Evolutionary conservation across 192 early-diverging fungal species (phyloP).

Genomic region (Entophlyctis helioformis): DNA sequence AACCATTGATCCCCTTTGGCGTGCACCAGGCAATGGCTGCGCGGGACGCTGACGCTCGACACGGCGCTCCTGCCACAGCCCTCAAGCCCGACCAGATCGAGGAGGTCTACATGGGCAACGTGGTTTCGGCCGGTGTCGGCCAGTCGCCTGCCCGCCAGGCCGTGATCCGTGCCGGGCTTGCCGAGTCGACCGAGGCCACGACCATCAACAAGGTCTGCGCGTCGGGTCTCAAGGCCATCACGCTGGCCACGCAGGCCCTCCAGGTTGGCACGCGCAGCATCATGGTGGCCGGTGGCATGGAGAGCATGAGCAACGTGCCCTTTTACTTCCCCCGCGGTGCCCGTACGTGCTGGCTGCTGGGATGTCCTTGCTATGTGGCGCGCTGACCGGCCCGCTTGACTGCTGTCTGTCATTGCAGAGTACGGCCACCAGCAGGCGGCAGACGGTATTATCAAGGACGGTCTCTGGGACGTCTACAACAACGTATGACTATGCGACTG

Average conservation of each 20-base stretch:
- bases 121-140: slow-evolving; percentile 76
- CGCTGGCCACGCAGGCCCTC: slow-evolving; percentile 79
- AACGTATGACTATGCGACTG: slow-evolving; percentile 33
- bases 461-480: slow-evolving; percentile 95
- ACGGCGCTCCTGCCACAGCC: slow-evolving; percentile 6
- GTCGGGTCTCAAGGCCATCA: slow-evolving; percentile 94
- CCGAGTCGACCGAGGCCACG: slow-evolving; percentile 76
- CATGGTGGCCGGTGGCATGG: slow-evolving; percentile 92
- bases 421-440: slow-evolving; percentile 72
- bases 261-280: slow-evolving; percentile 62
- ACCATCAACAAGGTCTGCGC: slow-evolving; percentile 99
- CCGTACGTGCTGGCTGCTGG: slow-evolving; percentile 10
- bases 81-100: slow-evolving; percentile 75
- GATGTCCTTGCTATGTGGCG: neutral
- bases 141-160: slow-evolving; percentile 93
- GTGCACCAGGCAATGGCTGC: neutral
- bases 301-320: slow-evolving; percentile 92
- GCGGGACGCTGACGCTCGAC: too few relatives aligned
- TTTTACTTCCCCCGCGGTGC: slow-evolving; percentile 49
- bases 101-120: slow-evolving; percentile 94
- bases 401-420: slow-evolving; percentile 3
- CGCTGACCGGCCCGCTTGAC: neutral
- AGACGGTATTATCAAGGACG: slow-evolving; percentile 92
- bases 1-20: neutral
- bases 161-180: slow-evolving; percentile 67